phyloP scores from a whole-genome alignment of 2,329 filamentous ascomycete genomes.

The Calycina herbarum region DNA sequence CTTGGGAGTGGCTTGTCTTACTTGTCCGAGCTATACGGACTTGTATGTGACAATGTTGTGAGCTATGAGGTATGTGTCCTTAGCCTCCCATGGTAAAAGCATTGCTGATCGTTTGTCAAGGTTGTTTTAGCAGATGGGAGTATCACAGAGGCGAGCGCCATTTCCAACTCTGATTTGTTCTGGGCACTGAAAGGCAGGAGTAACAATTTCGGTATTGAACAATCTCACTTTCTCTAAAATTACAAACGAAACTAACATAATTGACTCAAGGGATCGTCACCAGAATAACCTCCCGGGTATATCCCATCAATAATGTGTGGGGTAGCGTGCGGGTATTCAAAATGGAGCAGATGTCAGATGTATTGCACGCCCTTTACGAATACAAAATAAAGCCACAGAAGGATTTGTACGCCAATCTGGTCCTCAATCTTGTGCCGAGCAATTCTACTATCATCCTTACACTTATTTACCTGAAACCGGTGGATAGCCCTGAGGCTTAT shows the following conservation, averaged over 20 bases:
- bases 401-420: slow-evolving; percentile 10
- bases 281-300: too few species aligned
- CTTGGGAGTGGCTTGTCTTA: not conserved
- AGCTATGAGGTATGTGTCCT: not conserved
- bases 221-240: too few species aligned
- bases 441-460: not conserved
- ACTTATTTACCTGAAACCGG: not conserved
- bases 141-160: not conserved
- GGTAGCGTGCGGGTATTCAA: not conserved
- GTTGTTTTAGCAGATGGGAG: not conserved
- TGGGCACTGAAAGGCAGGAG: slow-evolving; percentile 6
- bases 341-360: not conserved
- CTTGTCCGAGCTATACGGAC: not conserved
- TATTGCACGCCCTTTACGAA: not conserved
- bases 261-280: too few species aligned
- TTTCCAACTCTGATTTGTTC: not conserved
- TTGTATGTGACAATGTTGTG: slow-evolving; percentile 6
- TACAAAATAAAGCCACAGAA: slow-evolving; percentile 5
- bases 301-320: not conserved
- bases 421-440: not conserved
- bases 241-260: too few species aligned
- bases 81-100: too few species aligned
- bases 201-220: slow-evolving; percentile 1
- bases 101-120: not conserved
- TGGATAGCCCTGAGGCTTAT: not conserved